Base-by-base conservation (phyloP, 345 rosid genomes). In the Camelina hispida region DNA sequence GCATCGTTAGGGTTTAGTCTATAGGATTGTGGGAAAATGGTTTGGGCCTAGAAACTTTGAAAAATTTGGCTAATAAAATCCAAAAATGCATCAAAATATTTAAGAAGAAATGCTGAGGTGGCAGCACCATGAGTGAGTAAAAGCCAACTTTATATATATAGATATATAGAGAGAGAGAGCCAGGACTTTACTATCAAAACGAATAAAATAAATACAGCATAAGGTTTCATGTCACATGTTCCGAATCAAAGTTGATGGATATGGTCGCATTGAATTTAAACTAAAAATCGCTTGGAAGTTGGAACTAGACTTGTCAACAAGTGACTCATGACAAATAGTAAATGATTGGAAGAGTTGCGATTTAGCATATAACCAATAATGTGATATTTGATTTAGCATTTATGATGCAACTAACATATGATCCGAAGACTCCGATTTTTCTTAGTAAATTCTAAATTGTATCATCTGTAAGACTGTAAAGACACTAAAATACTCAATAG, bases 281-380 rank as follows among this genome's bases (percentile, higher is more conserved):
- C 7, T 7, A 34, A 40, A 23, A 9, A 47, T 2, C 20, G 12
- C 25, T 46, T 2, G 17, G 61, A 28, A 25, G 28, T 25, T 25
- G 28, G 60, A 48, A 61, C 68, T 12, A 71, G 28, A 71, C 13
- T 37, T 71, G 9, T 60, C 37, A 51, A 35, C 59, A 15, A 6
- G 2, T 25, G 10, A n/a, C 18, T 0, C 46, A 18, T 47, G 42
- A 20, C 5, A 58, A 58, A 61, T 58, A 1, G 37, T 6, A 20
- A 14, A 70, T 70, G 58, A 47, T 47, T 70, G 5, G 34, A 46
- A 46, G 23, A 46, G 37, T n/a, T 9, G 47, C 18, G 66, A 70
- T 42, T 69, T 28, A 56, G 48, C 63, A 25, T 44, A 25, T 44
- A 25, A 52, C 6, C 11, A 5, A 9, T 57, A 42, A 9, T 50